Evolutionary conservation across 306 rosid genomes (phyloP).

Genomic region (Lablab purpureus): DNA sequence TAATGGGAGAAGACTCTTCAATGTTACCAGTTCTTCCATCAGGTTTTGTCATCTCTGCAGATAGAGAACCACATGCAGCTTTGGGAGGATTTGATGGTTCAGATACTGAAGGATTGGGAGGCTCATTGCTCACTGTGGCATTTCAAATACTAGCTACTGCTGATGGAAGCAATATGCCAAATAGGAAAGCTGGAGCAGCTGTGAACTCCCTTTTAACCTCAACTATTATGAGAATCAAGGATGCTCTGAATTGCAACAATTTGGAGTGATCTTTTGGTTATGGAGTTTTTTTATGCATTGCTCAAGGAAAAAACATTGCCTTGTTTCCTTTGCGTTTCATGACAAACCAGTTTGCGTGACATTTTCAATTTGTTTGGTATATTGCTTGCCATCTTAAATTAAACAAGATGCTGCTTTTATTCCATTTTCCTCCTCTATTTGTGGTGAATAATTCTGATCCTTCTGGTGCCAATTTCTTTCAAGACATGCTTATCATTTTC

Average conservation of each 20-base stretch:
- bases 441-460: background rate
- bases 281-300: background rate
- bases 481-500: background rate
- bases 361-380: background rate
- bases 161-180: background rate
- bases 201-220: slow-evolving; percentile 25
- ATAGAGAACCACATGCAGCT: slow-evolving; percentile 33
- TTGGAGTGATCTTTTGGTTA: background rate
- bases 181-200: background rate
- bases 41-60: slow-evolving; percentile 61
- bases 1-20: slow-evolving; percentile 50
- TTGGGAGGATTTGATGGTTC: background rate
- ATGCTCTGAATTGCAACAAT: background rate
- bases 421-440: background rate
- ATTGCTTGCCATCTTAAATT: background rate
- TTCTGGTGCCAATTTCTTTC: background rate
- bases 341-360: background rate
- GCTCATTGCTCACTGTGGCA: slow-evolving; percentile 69
- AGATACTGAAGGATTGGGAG: slow-evolving; percentile 23
- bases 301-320: background rate
- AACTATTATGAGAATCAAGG: slow-evolving; percentile 6
- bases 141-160: slow-evolving; percentile 59
- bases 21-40: slow-evolving; percentile 71
- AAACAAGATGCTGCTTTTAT: background rate
- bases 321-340: background rate